Percentiles rank a stretch among this genome's conserved stretches.
phyloP scores from a whole-genome alignment of 768 basidiomycete species.

The Crucibulum laeve region DNA sequence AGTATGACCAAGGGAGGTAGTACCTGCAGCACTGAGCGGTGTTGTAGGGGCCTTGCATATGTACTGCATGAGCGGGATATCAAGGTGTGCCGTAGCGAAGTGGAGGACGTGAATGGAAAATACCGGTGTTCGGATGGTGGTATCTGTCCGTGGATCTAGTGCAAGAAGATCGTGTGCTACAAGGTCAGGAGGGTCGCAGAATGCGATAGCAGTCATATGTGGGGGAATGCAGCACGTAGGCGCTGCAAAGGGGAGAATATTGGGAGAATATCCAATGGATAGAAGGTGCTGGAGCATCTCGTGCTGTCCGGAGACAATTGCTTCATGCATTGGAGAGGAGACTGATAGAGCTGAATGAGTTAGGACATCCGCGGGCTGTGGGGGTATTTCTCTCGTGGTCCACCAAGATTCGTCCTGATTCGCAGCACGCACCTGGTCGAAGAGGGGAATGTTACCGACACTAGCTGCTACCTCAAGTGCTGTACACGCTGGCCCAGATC shows the following conservation, averaged over 20 bases:
- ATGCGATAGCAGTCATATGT: background rate
- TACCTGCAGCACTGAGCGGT: background rate
- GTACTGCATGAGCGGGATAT: background rate
- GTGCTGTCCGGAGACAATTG: background rate
- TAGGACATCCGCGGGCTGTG: background rate
- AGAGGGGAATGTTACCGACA: background rate
- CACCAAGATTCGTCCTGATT: background rate
- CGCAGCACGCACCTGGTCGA: background rate
- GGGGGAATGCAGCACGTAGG: background rate
- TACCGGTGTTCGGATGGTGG: background rate
- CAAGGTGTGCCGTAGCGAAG: background rate
- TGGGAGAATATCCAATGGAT: background rate
- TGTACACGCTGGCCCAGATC: background rate
- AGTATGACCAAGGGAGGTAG: background rate
- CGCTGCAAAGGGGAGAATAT: background rate
- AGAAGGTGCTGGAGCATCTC: background rate
- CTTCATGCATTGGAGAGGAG: background rate
- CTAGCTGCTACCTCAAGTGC: background rate
- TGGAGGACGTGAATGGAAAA: background rate
- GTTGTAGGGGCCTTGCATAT: background rate
- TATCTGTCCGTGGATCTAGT: background rate
- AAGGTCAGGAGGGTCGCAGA: background rate
- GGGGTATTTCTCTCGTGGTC: background rate
- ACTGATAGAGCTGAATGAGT: background rate
- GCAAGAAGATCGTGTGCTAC: background rate